Base-by-base conservation (phyloP, 2,329 filamentous ascomycete species). In the Aureobasidium pullulans region DNA sequence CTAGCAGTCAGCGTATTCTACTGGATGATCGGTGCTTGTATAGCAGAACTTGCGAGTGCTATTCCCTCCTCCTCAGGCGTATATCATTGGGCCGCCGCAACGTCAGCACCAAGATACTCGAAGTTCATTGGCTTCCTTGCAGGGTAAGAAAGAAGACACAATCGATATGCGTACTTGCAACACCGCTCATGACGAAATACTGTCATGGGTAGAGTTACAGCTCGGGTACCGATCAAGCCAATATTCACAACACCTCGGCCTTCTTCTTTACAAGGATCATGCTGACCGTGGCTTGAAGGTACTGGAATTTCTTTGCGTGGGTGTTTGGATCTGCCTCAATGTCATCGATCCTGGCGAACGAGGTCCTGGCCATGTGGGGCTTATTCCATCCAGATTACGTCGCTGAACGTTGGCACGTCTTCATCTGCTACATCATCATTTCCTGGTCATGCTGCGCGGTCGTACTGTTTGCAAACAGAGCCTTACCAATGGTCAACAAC, bases 381-480 rank as follows among this genome's bases (percentile, higher is more conserved):
- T 64, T 81, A 1, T 78, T 76, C 61, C 77, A 80, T 60, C 73
- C 76, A 1, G 74, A 71, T 2, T 79, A 75, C 54, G 68, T 68
- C 4, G 72, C 71, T n/a, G 62, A 79, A 57, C 70, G 74, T 52
- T 81, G 79, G 79, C 76, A 81, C 39, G 72, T 80, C 48, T 82
- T 81, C 64, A 70, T 81, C 52, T 72, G 70, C 6, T 80, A 79
- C 62, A 63, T 81, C 29, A 70, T 77, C 40, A 66, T 78, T 23
- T 77, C 75, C 32, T 81, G 78, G 77, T 61, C 74, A 0, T 76
- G 72, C 56, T 77, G 75, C 56, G 66, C 64, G 8, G 67, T 75
- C 6, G 77, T 81, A 31, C 77, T 84, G 53, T 81, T 85, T 57
- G 78, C n/a, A 62, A 85, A 84, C 64, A 75, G 75, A 58, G 75